A percentile compares a stretch with the other conserved stretches of the same genome.
Evolutionary conservation across 192 early-diverging fungal genomes (phyloP).

Genomic region (Geranomyces michiganensis): DNA sequence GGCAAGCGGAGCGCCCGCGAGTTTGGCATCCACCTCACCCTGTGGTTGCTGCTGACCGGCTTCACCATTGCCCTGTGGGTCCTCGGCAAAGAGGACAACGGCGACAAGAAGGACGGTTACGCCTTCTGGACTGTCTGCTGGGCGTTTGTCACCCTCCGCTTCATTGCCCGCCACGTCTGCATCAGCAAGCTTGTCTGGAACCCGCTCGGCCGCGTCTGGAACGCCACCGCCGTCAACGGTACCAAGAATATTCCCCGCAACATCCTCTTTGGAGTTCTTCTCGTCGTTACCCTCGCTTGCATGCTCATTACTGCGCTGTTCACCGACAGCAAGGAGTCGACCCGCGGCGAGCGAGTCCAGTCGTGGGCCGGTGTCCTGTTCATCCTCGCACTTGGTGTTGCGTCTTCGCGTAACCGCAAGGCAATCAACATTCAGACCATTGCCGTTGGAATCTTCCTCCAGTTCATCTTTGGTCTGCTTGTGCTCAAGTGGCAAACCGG

Average conservation of each 20-base stretch:
- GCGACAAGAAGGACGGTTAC: conserved; percentile 43
- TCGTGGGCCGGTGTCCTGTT: conserved; percentile 71
- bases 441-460: conserved; percentile 65
- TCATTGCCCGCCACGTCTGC: conserved; percentile 53
- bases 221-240: conserved; percentile 30
- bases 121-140: conserved; percentile 41
- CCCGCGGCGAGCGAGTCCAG: conserved; percentile 72
- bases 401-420: conserved; percentile 64
- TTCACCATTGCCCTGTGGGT: conserved; percentile 66
- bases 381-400: conserved; percentile 50
- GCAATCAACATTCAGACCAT: conserved; percentile 78
- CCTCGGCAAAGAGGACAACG: conserved; percentile 49
- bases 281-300: conserved; percentile 54
- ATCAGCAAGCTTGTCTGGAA: conserved; percentile 46
- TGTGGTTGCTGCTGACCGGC: conserved; percentile 60
- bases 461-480: conserved; percentile 80
- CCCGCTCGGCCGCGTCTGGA: conserved; percentile 43
- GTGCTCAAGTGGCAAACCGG: conserved; percentile 75
- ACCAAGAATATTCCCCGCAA: conserved; percentile 41
- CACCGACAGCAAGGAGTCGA: conserved; percentile 50
- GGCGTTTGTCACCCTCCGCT: conserved; percentile 47
- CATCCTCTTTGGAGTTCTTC: conserved; percentile 41
- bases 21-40: conserved; percentile 39
- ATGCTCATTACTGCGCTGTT: conserved; percentile 60
- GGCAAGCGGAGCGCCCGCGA: conserved; percentile 45